Percentiles rank a stretch among this genome's conserved stretches.
Conservation (phyloP, 2,329 filamentous ascomycete genomes). For the Neurospora sp. region DNA sequence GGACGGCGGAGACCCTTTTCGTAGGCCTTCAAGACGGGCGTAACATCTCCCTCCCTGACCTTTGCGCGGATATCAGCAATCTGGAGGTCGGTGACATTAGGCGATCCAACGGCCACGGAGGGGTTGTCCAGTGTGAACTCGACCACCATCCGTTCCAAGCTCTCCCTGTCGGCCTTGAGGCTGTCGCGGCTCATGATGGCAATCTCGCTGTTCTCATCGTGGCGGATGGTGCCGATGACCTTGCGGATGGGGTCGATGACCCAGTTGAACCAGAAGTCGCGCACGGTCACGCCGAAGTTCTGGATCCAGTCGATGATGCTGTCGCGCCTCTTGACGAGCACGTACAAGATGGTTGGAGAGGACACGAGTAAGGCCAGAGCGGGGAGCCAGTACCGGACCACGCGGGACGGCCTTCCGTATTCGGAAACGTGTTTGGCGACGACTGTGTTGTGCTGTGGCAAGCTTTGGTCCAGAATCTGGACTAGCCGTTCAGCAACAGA, state of each 20-base stretch:
- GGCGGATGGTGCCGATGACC: conserved; percentile 82
- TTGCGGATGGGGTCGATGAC: conserved; percentile 76
- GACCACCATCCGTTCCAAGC: conserved; percentile 93
- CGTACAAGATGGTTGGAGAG: conserved; percentile 73
- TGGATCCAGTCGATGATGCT: conserved; percentile 73
- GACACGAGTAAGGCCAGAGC: conserved; percentile 62
- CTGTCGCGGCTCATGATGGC: conserved; percentile 94
- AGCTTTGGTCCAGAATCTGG: conserved; percentile 54
- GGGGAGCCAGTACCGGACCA: conserved; percentile 86
- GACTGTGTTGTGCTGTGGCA: conserved; percentile 55
- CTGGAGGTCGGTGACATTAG: conserved; percentile 54
- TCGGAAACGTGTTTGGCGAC: conserved; percentile 46
- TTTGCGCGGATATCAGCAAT: conserved; percentile 65
- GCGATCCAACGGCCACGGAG: conserved; percentile 39
- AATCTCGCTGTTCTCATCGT: conserved; percentile 86
- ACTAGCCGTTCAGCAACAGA: conserved; percentile 55
- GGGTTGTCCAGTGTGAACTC: conserved; percentile 87
- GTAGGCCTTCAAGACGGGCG: conserved; percentile 81
- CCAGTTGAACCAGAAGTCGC: conserved; percentile 96
- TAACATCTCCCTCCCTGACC: conserved; percentile 86
- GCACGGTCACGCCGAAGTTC: conserved; percentile 65
- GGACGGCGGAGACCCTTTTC: conserved; percentile 79
- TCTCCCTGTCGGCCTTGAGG: conserved; percentile 79
- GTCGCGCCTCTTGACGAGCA: conserved; percentile 63
- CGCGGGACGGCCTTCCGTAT: conserved; percentile 64